Base-by-base conservation (phyloP, 208 protist species). In the Leishmania arabica region DNA sequence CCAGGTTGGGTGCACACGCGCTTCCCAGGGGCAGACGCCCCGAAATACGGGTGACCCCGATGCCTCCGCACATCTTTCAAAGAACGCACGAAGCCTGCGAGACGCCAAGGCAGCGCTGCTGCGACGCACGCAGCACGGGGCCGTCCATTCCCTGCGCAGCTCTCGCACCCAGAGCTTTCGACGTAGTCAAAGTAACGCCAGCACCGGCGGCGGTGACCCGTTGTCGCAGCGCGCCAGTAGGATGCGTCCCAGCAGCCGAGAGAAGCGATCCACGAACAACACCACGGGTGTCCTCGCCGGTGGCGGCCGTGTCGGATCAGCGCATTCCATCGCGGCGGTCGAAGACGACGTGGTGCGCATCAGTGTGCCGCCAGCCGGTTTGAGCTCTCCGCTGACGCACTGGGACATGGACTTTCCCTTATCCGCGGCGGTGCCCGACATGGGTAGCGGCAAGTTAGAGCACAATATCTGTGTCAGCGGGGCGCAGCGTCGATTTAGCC, bases 71-170 rank as follows among this genome's bases (percentile, higher is more conserved):
- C 66, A 53, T 9, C 37, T 66, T 11, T 74, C 75, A 6, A 60
- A 64, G 58, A 84, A 62, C 42, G 40, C 53, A 40, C 65, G 74
- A 42, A 72, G 79, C 49, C n/a, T 87, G 64, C 74, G 80, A 9
- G 84, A 87, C 62, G 84, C 84, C 54, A 83, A 84, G 77, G 80
- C 77, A 31, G 84, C 51, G 42, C 80, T 87, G 60, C 79, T 82
- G 37, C 78, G 79, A 5, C 70, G 75, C 37, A 72, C 80, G 21
- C 84, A 83, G 49, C 79, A 75, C 37, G 54, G 34, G 27, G 79
- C 37, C 47, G 78, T 1, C 75, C n/a, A 54, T 17, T 78, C 78
- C 19, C 47, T 75, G 65, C 82, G 82, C 56, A 58, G 42, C 13
- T 86, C 82, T 9, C 82, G 68, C 9, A 37, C 24, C 13, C 78